Evolutionary conservation across 495 filamentous ascomycete genomes (phyloP).

Genomic region (Lepidopterella palustris): DNA sequence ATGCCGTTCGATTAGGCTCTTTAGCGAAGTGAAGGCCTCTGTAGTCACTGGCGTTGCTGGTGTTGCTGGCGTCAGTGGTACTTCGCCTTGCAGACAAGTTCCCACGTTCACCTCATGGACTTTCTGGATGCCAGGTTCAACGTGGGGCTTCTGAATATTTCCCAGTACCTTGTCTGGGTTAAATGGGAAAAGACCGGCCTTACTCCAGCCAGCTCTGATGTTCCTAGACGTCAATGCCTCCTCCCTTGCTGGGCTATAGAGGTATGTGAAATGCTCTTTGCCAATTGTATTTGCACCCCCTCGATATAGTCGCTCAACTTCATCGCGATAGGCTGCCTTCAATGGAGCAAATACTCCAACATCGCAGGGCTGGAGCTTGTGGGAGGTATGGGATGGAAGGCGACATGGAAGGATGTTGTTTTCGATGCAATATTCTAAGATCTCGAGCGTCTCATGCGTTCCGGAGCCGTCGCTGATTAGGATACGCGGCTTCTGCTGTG

Average conservation of each 20-base stretch:
- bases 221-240: neutral
- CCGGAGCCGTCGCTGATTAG: constrained; percentile 1
- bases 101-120: too few relatives aligned
- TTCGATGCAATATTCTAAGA: too few relatives aligned
- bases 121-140: too few relatives aligned
- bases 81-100: neutral
- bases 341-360: neutral
- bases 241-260: neutral
- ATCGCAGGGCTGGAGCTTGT: too few relatives aligned
- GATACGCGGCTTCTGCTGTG: constrained; percentile 3
- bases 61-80: neutral
- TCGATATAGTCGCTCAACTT: neutral
- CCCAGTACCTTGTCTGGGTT: too few relatives aligned
- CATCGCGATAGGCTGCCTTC: neutral
- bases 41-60: neutral
- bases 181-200: too few relatives aligned
- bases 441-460: too few relatives aligned
- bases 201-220: neutral
- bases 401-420: too few relatives aligned
- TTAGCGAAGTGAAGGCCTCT: neutral
- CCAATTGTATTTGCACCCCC: neutral
- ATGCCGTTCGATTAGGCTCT: neutral
- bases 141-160: too few relatives aligned
- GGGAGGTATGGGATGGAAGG: too few relatives aligned
- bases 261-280: neutral